Percentiles rank a stretch among this genome's conserved stretches.
Conservation (phyloP, 352 stramenopile species). For the Peronosclerospora sorghi region DNA sequence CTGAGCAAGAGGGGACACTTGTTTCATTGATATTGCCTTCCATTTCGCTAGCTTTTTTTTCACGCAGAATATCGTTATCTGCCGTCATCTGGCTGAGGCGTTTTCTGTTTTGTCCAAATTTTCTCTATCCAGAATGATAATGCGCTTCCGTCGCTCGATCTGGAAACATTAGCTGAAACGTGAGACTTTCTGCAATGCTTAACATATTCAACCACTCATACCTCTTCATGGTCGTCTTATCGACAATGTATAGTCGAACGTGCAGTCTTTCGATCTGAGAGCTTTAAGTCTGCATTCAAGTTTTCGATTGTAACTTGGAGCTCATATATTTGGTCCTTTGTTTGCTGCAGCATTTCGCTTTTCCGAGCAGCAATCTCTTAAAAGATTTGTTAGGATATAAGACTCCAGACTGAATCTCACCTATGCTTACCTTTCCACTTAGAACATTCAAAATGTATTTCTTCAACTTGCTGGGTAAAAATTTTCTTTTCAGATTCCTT, state of each 20-base stretch:
- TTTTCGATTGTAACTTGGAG: slow-evolving; percentile 55
- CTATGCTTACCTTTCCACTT: slow-evolving; percentile 23
- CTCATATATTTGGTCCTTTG: slow-evolving; percentile 41
- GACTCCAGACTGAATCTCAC: neutral
- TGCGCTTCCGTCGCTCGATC: slow-evolving; percentile 16
- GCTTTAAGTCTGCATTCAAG: slow-evolving; percentile 32
- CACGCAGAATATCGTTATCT: slow-evolving; percentile 15
- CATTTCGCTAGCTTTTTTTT: slow-evolving; percentile 3
- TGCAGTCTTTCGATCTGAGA: slow-evolving; percentile 6
- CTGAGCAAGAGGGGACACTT: neutral
- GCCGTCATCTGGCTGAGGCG: slow-evolving; percentile 1
- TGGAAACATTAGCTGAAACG: neutral
- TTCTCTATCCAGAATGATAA: slow-evolving; percentile 8
- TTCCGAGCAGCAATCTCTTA: slow-evolving; percentile 30
- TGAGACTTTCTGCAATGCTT: neutral
- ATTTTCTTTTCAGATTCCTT: slow-evolving; percentile 11
- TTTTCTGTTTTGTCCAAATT: slow-evolving; percentile 6
- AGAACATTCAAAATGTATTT: slow-evolving; percentile 8
- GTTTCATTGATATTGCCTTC: neutral
- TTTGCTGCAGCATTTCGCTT: slow-evolving; percentile 28
- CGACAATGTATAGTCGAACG: slow-evolving; percentile 3
- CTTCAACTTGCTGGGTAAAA: slow-evolving; percentile 15
- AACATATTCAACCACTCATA: slow-evolving; percentile 3
- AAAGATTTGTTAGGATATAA: slow-evolving; percentile 1
- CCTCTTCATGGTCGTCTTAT: slow-evolving; percentile 28